Evolutionary conservation across 2,329 filamentous ascomycete genomes (phyloP), one percentile per base, ranked within the genome.

Genomic region (Dothiorella sarmentorum): DNA sequence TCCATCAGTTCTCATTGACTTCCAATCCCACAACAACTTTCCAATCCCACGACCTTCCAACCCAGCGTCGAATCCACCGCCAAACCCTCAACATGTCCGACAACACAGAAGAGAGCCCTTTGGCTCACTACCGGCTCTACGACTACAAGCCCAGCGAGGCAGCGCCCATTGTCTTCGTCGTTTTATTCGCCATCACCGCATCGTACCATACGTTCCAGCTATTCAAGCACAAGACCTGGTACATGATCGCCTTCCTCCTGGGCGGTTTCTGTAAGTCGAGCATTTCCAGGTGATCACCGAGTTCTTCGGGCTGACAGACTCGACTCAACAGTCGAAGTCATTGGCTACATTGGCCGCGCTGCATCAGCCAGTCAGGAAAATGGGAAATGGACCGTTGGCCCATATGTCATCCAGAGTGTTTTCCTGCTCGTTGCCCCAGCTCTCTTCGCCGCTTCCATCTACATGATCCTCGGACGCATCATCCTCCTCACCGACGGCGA

Each of bases 231-330:
- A 69, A 72, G 31, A 76, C 76, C 1, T 82, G 78, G 77, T 83
- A 79, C 65, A 78, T 81, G 63, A 76, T 78, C 2, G 77, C 81
- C 0, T 78, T 83, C 44, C 62, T 79, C 5, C 66, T 83, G n/a
- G 80, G 80, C n/a, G 77, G 78, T 18, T 58, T 76, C n/a, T 80
- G 79, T 82, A 71, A 58, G 70, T 68, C n/a, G 17, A 9, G 13
- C 22, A 10, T 24, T 15, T 43, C 3, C 37, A 13, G 37, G 17
- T 6, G 9, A 4, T 4, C 15, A 5, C 18, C 2, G 27, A 4
- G 4, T n/a, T 4, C 17, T 35, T 13, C 6, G 10, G 3, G 7
- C 61, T 56, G 49, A 61, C 53, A 35, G 13, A 5, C 15, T 27
- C 2, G 22, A 26, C 17, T 10, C 29, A 17, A 43, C 44, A 82